A percentile compares a stretch with the other conserved stretches of the same genome.
Conservation (phyloP, 1,284 basidiomycete genomes). For the Peniophora sp. region DNA sequence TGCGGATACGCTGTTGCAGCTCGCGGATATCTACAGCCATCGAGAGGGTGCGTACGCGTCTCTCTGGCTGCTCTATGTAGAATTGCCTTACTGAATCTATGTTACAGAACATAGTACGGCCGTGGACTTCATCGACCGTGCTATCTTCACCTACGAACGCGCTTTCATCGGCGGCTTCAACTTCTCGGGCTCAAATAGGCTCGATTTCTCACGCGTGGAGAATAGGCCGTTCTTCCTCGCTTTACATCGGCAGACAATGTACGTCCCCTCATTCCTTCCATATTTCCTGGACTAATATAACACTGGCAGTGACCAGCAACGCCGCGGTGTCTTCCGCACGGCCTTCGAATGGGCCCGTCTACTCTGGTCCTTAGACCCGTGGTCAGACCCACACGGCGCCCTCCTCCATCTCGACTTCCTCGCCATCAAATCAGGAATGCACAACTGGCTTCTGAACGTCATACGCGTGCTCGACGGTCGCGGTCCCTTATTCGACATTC, state of each 20-base stretch:
- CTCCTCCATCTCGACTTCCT: slow-evolving; percentile 81
- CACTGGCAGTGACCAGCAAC: slow-evolving; percentile 60
- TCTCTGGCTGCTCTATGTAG: background rate
- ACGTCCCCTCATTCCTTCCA: slow-evolving; percentile 19
- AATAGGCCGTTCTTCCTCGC: slow-evolving; percentile 83
- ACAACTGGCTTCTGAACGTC: slow-evolving; percentile 71
- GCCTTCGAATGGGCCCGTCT: slow-evolving; percentile 85
- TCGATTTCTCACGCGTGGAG: slow-evolving; percentile 83
- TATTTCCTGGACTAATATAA: slow-evolving; percentile 1
- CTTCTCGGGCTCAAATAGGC: slow-evolving; percentile 72
- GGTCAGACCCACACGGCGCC: slow-evolving; percentile 79
- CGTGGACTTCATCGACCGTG: slow-evolving; percentile 79
- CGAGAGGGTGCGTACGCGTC: slow-evolving; percentile 56
- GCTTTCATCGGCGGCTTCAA: slow-evolving; percentile 80
- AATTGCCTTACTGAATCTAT: background rate
- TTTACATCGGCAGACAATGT: slow-evolving; percentile 72
- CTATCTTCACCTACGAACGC: slow-evolving; percentile 84
- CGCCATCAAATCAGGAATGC: slow-evolving; percentile 73
- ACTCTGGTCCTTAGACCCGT: slow-evolving; percentile 74
- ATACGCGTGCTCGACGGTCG: slow-evolving; percentile 31
- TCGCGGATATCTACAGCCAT: slow-evolving; percentile 78
- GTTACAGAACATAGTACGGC: slow-evolving; percentile 70
- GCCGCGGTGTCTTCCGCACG: slow-evolving; percentile 82
- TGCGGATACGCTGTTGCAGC: slow-evolving; percentile 83
- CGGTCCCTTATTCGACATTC: slow-evolving; percentile 54